These are phyloP conservation scores for Glycine soja DNA, from an alignment of 306 rosid species.

Conservation along the genomic window DNA sequence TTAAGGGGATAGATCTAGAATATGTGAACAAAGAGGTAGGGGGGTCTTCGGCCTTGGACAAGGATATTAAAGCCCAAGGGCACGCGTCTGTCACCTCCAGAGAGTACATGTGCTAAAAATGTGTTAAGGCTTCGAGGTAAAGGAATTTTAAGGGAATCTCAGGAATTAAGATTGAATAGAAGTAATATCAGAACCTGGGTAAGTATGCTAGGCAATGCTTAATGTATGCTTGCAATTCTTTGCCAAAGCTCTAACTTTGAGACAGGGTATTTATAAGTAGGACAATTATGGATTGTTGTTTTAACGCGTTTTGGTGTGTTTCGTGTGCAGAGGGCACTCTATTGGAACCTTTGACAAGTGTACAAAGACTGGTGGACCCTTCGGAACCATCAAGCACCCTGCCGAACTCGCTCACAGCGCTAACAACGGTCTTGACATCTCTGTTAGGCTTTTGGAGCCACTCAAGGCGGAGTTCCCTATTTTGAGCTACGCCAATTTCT, in stretches of 20 bases:
- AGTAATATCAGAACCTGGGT: background rate
- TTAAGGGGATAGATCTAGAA: background rate
- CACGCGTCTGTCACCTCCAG: too few relatives aligned
- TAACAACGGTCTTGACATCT: conserved; percentile 89
- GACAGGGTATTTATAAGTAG: background rate
- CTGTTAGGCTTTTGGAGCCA: conserved; percentile 92
- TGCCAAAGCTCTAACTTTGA: background rate
- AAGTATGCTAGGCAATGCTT: background rate
- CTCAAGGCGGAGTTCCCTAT: conserved; percentile 81
- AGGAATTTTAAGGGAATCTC: background rate
- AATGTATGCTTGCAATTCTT: background rate
- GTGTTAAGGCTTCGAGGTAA: background rate
- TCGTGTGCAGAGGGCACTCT: conserved; percentile 86
- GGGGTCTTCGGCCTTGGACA: background rate
- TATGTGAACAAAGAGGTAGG: background rate
- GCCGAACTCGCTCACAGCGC: conserved; percentile 84
- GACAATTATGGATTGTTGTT: background rate
- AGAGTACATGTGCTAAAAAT: background rate
- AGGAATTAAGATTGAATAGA: background rate
- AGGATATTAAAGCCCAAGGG: background rate
- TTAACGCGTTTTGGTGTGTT: background rate
- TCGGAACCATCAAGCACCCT: conserved; percentile 76
- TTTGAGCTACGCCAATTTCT: too few relatives aligned
- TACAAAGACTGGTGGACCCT: conserved; percentile 89
- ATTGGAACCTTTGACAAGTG: conserved; percentile 83